phyloP scores from a whole-genome alignment of 768 basidiomycete species.

The Trametes sanguinea region DNA sequence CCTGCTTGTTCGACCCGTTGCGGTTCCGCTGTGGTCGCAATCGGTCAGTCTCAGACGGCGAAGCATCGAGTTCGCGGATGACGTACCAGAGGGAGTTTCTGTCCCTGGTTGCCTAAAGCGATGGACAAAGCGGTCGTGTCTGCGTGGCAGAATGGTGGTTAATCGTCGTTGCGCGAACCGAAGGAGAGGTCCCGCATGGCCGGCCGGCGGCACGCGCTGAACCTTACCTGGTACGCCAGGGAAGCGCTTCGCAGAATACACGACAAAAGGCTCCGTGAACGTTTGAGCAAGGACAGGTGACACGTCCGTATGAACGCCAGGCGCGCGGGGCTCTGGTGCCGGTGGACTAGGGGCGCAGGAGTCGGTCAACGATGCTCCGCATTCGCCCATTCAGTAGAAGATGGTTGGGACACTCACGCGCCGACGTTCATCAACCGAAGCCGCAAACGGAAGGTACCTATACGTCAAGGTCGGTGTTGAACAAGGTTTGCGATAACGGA shows the following conservation, averaged over 20 bases:
- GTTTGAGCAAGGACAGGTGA: slow-evolving; percentile 83
- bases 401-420: slow-evolving; percentile 60
- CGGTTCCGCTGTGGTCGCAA: slow-evolving; percentile 67
- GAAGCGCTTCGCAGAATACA: slow-evolving; percentile 92
- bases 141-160: slow-evolving; percentile 30
- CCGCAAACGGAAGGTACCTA: slow-evolving; percentile 83
- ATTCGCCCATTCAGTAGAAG: slow-evolving; percentile 12
- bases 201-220: slow-evolving; percentile 16
- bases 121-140: slow-evolving; percentile 90
- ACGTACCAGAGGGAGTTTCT: slow-evolving; percentile 82
- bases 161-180: slow-evolving; percentile 15
- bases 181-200: slow-evolving; percentile 18
- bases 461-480: slow-evolving; percentile 18
- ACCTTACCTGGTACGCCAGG: slow-evolving; percentile 86
- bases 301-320: slow-evolving; percentile 62
- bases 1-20: slow-evolving; percentile 67
- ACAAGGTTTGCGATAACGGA: slow-evolving; percentile 22
- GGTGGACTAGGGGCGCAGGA: slow-evolving; percentile 51
- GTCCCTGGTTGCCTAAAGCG: slow-evolving; percentile 86
- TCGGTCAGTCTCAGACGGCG: slow-evolving; percentile 15
- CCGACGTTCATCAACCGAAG: slow-evolving; percentile 90
- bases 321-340: slow-evolving; percentile 69
- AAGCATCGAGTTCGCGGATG: slow-evolving; percentile 28
- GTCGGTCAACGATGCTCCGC: slow-evolving; percentile 13
- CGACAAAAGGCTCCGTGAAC: slow-evolving; percentile 81